Conservation (phyloP, 1,284 basidiomycete species). For the Cryptococcus floricola region DNA sequence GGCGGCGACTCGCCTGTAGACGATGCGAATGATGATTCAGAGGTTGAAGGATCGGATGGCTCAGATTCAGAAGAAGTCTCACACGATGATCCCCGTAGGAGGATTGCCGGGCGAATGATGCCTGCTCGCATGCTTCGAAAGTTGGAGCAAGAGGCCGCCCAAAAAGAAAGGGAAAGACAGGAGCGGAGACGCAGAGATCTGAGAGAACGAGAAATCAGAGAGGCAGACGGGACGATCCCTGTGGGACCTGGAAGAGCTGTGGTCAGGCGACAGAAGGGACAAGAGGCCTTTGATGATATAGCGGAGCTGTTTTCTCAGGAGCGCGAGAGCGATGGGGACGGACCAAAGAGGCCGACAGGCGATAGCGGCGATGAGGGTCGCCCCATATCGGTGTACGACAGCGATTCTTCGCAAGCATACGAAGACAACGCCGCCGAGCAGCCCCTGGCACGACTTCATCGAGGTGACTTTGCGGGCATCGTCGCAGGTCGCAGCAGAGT, state of each 20-base stretch:
- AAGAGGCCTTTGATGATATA: constrained; percentile 12
- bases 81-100: constrained; percentile 1
- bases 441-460: constrained; percentile 32
- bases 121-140: constrained; percentile 40
- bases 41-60: neutral
- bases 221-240: constrained; percentile 15
- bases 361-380: neutral
- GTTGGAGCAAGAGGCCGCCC: constrained; percentile 23
- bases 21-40: neutral
- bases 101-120: constrained; percentile 41
- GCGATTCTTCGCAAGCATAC: constrained; percentile 20
- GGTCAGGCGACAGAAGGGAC: constrained; percentile 20
- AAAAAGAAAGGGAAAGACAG: constrained; percentile 5
- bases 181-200: constrained; percentile 1
- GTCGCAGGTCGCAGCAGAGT: constrained; percentile 18
- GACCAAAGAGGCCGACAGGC: neutral
- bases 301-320: constrained; percentile 12
- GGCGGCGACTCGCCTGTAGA: too few species aligned
- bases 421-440: constrained; percentile 35
- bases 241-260: constrained; percentile 37
- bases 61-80: neutral
- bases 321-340: constrained; percentile 6
- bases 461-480: constrained; percentile 43
- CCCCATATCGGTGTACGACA: constrained; percentile 19
- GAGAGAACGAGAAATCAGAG: neutral